Evolutionary conservation across 2,329 filamentous ascomycete species (phyloP), one percentile per base, ranked within the genome.

Genomic region (Aspergillus alliaceus): DNA sequence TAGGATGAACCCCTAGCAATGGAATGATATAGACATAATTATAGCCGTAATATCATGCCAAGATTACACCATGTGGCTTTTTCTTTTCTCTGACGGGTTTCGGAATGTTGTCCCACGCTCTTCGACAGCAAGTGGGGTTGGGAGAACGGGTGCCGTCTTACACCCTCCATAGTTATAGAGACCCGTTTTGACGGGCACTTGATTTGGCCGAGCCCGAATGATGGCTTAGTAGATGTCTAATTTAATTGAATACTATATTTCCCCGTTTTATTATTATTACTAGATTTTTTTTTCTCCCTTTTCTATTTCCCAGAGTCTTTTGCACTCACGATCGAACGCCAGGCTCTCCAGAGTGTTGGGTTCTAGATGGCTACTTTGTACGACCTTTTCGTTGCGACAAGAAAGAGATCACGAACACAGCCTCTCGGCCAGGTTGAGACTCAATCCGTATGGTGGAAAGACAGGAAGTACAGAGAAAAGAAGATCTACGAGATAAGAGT

Each of bases 1-100:
- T 22, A 18, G 37, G 22, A 40, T 40, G 22, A 40, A 22, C 11
- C 2, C 6, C 2, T 32, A 47, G 25, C 9, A 31, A 18, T n/a
- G n/a, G n/a, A n/a, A n/a, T n/a, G n/a, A n/a, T n/a, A 8, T 24
- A 20, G 15, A 32, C 44, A 20, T 48, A 34, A 48, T 48, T 32
- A 48, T 48, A 48, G 29, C 20, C 22, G 27, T 32, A 27, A 48
- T 48, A 48, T 31, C 44, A 47, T 48, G 44, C 44, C 44, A 24
- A 48, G 44, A 48, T 48, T 31, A 25, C 27, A 22, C 44, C 44
- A 48, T 48, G 44, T 48, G 44, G 44, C 44, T 24, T 48, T 48
- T 46, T n/a, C 22, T 15, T 8, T 20, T 8, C 40, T 27, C 40
- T 27, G 24, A 27, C 15, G 24, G 37, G 40, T 27, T 44, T 44